Evolutionary conservation across 441 rosid species (phyloP).

Genomic region (Pelargonium citronellum): DNA sequence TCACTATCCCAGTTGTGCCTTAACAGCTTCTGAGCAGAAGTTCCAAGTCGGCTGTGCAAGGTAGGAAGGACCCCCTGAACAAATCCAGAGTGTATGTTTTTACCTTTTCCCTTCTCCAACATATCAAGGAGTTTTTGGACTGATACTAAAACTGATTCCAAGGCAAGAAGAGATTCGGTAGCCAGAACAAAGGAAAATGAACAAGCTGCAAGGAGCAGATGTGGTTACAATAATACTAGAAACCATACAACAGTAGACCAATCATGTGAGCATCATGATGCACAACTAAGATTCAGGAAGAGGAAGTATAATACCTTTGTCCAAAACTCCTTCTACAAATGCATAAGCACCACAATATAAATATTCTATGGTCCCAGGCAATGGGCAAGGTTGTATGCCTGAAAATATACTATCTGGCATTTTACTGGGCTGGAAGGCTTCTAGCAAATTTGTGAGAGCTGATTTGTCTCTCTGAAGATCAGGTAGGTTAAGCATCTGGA

Average conservation of each 20-base stretch:
- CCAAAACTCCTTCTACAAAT: constrained; percentile 57
- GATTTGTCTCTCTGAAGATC: constrained; percentile 43
- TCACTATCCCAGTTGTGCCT: constrained; percentile 50
- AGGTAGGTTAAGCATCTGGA: constrained; percentile 56
- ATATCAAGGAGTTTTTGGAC: constrained; percentile 35
- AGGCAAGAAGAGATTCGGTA: constrained; percentile 55
- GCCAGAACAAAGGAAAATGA: constrained; percentile 66
- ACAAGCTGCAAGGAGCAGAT: constrained; percentile 54
- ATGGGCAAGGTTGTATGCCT: constrained; percentile 39
- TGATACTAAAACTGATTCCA: constrained; percentile 51
- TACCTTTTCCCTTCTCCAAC: constrained; percentile 33
- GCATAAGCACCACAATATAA: constrained; percentile 53
- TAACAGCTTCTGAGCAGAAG: constrained; percentile 62
- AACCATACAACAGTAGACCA: neutral
- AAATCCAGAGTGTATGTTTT: constrained; percentile 22
- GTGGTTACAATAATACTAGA: constrained; percentile 15
- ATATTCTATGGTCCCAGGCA: constrained; percentile 56
- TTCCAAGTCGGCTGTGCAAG: constrained; percentile 46
- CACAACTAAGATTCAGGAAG: constrained; percentile 9
- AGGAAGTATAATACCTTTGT: constrained; percentile 46
- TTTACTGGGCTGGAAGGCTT: constrained; percentile 54
- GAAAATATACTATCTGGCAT: constrained; percentile 32
- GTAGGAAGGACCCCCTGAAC: constrained; percentile 33
- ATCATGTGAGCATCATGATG: constrained; percentile 8
- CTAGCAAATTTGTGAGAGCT: constrained; percentile 49